Evolutionary conservation across 2,329 filamentous ascomycete genomes (phyloP), one percentile per base, ranked within the genome.

Genomic region (Alternaria atra): DNA sequence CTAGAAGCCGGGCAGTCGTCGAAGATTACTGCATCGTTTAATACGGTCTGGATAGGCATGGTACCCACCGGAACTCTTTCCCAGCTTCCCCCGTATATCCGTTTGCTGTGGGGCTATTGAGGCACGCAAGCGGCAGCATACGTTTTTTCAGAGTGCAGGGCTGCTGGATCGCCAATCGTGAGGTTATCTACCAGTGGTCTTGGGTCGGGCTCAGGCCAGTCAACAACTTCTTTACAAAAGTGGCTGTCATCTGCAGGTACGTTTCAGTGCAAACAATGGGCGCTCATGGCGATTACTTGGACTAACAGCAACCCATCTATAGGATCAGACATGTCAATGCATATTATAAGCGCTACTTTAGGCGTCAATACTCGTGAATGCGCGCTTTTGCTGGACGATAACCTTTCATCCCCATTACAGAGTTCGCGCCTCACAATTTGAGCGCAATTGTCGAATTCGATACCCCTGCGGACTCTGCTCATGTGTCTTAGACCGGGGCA

Each of bases 21-120:
- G 15, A 37, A 13, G 34, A 17, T 15, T 25, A 37, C 34, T 34
- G 52, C 32, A 8, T 53, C 13, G 10, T 37, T 15, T 25, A 20
- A 29, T 23, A 32, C 20, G 13, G 52, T 55, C 61, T 46, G 40
- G 12, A 50, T 30, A 42, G 53, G 63, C 42, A 52, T 53, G 42
- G 51, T 37, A 25, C 43, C 55, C 55, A 35, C 29, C 58, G 62
- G 64, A 58, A 58, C 2, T 23, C 32, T 51, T 43, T 37, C 57
- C 52, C 40, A 50, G 54, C 52, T 25, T 51, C 42, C 43, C 42
- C 42, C 53, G 23, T 55, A 37, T 44, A 23, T 27, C 25, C 37
- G 20, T 13, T 42, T 32, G 35, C 29, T 20, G 17, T 58, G 39
- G 50, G 60, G 39, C 39, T 51, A 20, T 43, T 43, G 44, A 48